Evolutionary conservation across 768 basidiomycete genomes (phyloP), one percentile per base, ranked within the genome.

Genomic region (Cyclocybe aegerita): DNA sequence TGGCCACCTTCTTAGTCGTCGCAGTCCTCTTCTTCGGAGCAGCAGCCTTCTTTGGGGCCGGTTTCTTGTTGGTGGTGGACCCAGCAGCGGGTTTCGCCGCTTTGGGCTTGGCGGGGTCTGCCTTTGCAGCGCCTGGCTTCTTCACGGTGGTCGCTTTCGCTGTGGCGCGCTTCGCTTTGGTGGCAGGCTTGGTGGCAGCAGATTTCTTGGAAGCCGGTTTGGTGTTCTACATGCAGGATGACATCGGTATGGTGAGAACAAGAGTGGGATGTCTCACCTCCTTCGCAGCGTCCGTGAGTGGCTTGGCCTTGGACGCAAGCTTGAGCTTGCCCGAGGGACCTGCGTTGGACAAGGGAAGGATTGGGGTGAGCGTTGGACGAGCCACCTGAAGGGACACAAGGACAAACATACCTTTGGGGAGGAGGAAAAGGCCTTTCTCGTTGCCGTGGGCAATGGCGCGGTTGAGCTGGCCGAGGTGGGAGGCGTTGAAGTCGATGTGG

Each of bases 401-500:
- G 23, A 16, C 32, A 29, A 17, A 45, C 66, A 12, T 44, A 74
- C 78, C 78, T 66, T 79, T 80, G 44, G 78, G 78, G n/a, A 80
- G 70, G 35, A 69, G 59, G 55, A 80, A 78, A 46, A 70, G 71
- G 15, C 76, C 76, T 53, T 74, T 75, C 63, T 77, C 77, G 56
- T 66, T 73, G 35, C 77, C 78, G 16, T 70, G 64, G 5, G 74
- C 74, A 69, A 97, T 93, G 55, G 93, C 93, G 53, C 82, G 83
- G 65, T 85, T 86, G 66, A 97, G 81, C 71, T 91, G 60, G 54
- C 77, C 83, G 58, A 78, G 78, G 65, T 90, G 82, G 9, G 88
- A 72, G 55, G 85, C 79, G 58, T 83, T 86, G 59, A 90, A 78
- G 61, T 85, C 81, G 58, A 96, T 75, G 63, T 83, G 83, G 75